Evolutionary conservation across 1,284 basidiomycete genomes (phyloP).

Genomic region (Cryptococcus sp.): DNA sequence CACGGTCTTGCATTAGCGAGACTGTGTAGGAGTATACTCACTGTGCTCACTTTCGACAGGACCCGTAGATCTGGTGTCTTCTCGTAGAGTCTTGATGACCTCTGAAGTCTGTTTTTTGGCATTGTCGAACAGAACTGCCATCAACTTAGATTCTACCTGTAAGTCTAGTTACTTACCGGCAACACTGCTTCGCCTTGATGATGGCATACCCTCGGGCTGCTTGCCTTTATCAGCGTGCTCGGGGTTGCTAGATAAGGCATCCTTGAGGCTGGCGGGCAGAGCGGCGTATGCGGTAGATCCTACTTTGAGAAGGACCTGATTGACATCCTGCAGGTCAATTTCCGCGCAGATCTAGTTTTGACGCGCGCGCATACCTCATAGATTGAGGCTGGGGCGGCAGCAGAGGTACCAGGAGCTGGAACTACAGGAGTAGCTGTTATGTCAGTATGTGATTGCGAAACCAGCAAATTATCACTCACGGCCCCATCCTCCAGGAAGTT

Average conservation of each 20-base stretch:
- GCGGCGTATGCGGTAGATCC: constrained; percentile 34
- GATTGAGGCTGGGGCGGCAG: constrained; percentile 24
- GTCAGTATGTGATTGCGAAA: background rate
- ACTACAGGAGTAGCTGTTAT: constrained; percentile 15
- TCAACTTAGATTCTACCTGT: background rate
- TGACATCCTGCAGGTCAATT: constrained; percentile 26
- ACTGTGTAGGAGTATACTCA: background rate
- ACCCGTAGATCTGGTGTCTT: background rate
- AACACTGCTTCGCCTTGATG: constrained; percentile 1
- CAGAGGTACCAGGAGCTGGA: constrained; percentile 20
- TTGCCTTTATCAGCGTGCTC: constrained; percentile 5
- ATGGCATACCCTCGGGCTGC: background rate
- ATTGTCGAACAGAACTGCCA: background rate
- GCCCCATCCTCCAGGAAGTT: constrained; percentile 43
- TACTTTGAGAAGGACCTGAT: constrained; percentile 29
- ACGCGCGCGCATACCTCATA: constrained; percentile 18
- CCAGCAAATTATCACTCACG: constrained; percentile 18
- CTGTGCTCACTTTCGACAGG: background rate
- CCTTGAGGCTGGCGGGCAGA: constrained; percentile 31
- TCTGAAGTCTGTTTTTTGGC: background rate
- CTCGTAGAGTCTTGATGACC: background rate
- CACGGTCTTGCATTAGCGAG: background rate
- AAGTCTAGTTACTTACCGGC: constrained; percentile 3
- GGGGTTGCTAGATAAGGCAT: constrained; percentile 17
- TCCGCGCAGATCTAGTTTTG: background rate